Evolutionary conservation across 1,284 basidiomycete genomes (phyloP), one percentile per base, ranked within the genome.

Genomic region (Apiotrichum porosum): DNA sequence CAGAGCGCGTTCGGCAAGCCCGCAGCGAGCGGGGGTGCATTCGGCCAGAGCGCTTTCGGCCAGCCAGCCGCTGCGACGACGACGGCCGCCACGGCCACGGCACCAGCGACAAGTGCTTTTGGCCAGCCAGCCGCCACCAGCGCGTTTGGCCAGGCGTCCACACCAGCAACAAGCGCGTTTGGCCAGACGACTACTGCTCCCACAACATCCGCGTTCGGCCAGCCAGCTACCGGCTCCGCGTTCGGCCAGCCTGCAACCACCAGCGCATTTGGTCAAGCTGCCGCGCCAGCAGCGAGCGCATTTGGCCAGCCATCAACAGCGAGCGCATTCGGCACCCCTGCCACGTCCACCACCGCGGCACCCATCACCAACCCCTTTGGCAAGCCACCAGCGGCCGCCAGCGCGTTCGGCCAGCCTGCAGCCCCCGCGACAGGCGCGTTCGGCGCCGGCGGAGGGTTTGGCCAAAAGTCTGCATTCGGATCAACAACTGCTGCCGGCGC

Each of bases 401-500:
- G 47, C 24, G 69, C 70, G 22, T 77, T 78, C 34, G 74, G 65
- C 10, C 65, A 63, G 47, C 60, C 67, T 31, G 54, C 64, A 18
- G 38, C 41, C 51, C 56, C 57, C 13, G 51, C 51, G 9, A 44
- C 56, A 15, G 69, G 44, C 28, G 57, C 56, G 3, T 61, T 50
- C 28, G 50, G 48, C 22, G 54, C 55, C 34, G 63, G 65, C 33
- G 78, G 77, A 3, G 78, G 78, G 54, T 81, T 82, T 58, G 67
- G 66, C 2, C n/a, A n/a, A n/a, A 72, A 74, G 22, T 76, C 72
- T 40, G 56, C 51, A 3, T 64, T 64, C 49, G 62, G n/a, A n/a
- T n/a, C 60, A 34, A 17, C 51, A 12, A 32, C 50, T 15, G 49
- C 53, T 31, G 42, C 52, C 12, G 46, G 44, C 39, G 56, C 62